Conservation (phyloP, 1,139 yeast species). For the Saccharomyces hybrid region DNA sequence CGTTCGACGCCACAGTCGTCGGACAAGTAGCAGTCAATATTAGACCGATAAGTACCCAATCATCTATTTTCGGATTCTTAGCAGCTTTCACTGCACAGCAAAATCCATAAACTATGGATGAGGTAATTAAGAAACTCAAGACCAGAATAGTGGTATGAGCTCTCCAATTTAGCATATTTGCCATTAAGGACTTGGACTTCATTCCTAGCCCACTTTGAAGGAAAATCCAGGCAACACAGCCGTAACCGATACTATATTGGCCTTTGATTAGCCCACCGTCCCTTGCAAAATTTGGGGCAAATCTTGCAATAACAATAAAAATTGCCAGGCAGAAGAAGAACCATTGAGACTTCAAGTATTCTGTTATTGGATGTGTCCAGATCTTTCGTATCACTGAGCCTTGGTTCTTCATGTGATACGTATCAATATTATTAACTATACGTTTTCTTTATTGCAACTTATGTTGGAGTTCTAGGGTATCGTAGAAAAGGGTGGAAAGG, state of each 20-base stretch:
- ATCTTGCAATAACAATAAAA: constrained; percentile 65
- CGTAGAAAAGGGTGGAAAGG: not conserved
- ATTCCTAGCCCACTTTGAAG: constrained; percentile 73
- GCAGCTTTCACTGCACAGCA: constrained; percentile 59
- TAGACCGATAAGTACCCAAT: constrained; percentile 71
- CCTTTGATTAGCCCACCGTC: constrained; percentile 72
- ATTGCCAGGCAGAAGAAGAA: constrained; percentile 65
- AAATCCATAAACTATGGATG: constrained; percentile 68
- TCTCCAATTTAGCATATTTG: constrained; percentile 65
- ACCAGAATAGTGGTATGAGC: constrained; percentile 67
- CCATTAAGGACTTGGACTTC: constrained; percentile 51
- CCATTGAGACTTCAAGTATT: constrained; percentile 44
- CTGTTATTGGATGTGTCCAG: constrained; percentile 21
- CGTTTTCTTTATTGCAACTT: not conserved
- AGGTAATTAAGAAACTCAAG: constrained; percentile 65
- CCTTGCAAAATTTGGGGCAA: constrained; percentile 75
- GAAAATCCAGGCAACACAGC: constrained; percentile 81
- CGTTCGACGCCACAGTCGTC: constrained; percentile 87
- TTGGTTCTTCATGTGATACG: not conserved
- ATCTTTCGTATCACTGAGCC: constrained; percentile 3
- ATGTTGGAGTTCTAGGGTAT: not conserved
- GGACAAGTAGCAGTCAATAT: constrained; percentile 82
- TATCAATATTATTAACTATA: not conserved
- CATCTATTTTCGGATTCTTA: constrained; percentile 48
- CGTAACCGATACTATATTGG: constrained; percentile 71